Percentiles rank a stretch among this genome's conserved stretches.
Evolutionary conservation across 129 eudicot genomes (phyloP).

Genomic region (Deinandra increscens): DNA sequence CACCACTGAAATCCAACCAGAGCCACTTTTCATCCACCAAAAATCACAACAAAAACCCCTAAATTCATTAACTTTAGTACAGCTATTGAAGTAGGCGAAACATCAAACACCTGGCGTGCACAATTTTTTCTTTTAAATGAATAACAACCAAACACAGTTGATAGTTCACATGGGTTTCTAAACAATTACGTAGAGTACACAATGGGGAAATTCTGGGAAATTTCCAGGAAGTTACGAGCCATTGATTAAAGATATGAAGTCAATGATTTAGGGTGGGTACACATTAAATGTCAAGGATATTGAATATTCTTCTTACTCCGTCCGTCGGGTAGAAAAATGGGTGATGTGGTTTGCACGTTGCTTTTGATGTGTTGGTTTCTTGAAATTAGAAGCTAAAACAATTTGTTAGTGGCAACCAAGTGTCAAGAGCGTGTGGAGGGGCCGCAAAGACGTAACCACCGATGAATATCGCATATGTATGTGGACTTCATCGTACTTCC

Average conservation of each 20-base stretch:
- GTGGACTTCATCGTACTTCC: no score
- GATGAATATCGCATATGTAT: no score
- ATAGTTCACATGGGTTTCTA: constrained; percentile 15
- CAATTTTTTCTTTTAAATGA: background rate
- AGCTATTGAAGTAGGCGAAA: constrained; percentile 20
- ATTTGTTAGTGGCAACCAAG: background rate
- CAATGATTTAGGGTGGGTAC: constrained; percentile 20
- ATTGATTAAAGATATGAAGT: constrained; percentile 28
- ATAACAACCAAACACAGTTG: no score
- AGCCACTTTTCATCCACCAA: constrained; percentile 17
- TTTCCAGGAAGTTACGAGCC: constrained; percentile 18
- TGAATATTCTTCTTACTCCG: background rate
- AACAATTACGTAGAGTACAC: background rate
- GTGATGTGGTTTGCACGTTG: constrained; percentile 36
- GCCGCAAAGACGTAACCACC: no score
- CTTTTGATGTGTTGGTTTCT: constrained; percentile 25
- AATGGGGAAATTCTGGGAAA: constrained; percentile 10
- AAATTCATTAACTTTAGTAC: constrained; percentile 3
- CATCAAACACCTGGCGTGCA: constrained; percentile 26
- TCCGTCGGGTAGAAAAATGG: constrained; percentile 5
- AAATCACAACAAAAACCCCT: background rate
- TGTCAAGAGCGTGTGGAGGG: background rate
- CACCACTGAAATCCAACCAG: constrained; percentile 4
- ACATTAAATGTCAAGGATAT: constrained; percentile 17
- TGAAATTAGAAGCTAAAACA: constrained; percentile 8